A percentile compares a stretch with the other conserved stretches of the same genome.
Evolutionary conservation across 306 rosid genomes (phyloP).

Genomic region (Bauhinia variegata): DNA sequence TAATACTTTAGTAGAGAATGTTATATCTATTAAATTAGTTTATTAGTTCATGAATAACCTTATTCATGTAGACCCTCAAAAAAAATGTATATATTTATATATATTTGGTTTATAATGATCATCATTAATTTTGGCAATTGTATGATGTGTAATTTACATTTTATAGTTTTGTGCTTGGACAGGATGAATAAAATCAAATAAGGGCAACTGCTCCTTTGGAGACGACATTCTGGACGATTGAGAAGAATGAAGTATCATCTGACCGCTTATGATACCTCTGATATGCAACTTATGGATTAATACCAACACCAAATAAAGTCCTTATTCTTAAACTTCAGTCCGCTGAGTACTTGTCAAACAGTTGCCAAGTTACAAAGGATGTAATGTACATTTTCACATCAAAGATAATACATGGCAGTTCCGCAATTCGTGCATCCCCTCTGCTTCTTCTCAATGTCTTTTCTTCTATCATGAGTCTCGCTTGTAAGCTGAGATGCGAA

Average conservation of each 20-base stretch:
- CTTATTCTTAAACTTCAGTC: slow-evolving; percentile 1
- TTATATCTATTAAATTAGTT: no score
- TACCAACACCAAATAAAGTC: slow-evolving; percentile 1
- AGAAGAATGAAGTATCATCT: slow-evolving; percentile 6
- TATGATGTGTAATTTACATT: not conserved
- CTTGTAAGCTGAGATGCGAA: not conserved
- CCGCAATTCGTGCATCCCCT: slow-evolving; percentile 12
- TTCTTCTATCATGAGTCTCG: not conserved
- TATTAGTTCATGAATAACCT: no score
- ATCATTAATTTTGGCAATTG: slow-evolving; percentile 1
- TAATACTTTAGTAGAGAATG: no score
- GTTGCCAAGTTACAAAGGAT: slow-evolving; percentile 14
- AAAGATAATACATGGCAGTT: not conserved
- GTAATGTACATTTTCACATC: slow-evolving; percentile 21
- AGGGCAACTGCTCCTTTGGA: slow-evolving; percentile 16
- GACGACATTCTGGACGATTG: slow-evolving; percentile 25
- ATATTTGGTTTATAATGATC: not conserved
- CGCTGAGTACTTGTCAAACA: slow-evolving; percentile 16
- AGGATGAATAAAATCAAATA: slow-evolving; percentile 49
- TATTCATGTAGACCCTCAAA: no score
- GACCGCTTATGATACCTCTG: slow-evolving; percentile 14
- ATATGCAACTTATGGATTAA: slow-evolving; percentile 4
- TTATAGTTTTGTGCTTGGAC: slow-evolving; percentile 42
- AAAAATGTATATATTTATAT: no score
- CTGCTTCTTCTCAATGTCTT: slow-evolving; percentile 7